Conservation (phyloP, 2,329 filamentous ascomycete species). For the Rhynchosporium agropyri region DNA sequence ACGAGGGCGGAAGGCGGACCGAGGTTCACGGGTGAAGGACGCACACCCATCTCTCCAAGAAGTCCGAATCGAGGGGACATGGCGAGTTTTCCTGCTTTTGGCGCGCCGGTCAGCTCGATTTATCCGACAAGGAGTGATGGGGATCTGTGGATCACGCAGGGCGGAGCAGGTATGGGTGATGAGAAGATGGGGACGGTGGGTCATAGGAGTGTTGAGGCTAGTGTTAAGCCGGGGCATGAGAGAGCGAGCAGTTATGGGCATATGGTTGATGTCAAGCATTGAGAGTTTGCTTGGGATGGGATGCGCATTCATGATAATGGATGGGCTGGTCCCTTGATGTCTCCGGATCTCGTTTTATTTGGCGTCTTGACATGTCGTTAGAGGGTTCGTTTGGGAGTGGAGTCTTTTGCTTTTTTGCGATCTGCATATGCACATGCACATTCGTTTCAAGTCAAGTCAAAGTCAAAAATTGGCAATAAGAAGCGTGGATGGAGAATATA, state of each 20-base stretch:
- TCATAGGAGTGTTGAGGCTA: constrained; percentile 31
- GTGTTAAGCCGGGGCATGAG: constrained; percentile 31
- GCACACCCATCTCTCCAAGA: constrained; percentile 23
- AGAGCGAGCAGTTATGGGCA: constrained; percentile 36
- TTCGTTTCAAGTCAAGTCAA: no score
- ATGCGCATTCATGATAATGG: constrained; percentile 14
- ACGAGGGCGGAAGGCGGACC: constrained; percentile 61
- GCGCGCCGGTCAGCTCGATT: constrained; percentile 28
- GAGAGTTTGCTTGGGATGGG: neutral
- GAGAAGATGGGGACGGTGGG: constrained; percentile 33
- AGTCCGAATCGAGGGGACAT: constrained; percentile 22
- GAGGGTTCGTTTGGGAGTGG: neutral
- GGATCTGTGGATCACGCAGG: constrained; percentile 20
- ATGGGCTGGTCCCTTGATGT: neutral
- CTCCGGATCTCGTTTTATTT: neutral
- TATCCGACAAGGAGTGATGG: constrained; percentile 21
- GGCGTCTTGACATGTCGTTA: constrained; percentile 11
- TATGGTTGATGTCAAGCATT: constrained; percentile 30
- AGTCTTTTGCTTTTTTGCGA: neutral
- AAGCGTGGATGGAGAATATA: no score
- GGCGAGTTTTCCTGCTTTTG: constrained; percentile 33
- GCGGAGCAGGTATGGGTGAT: constrained; percentile 9
- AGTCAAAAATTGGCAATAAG: no score
- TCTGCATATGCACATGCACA: no score
- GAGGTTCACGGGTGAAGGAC: constrained; percentile 35